Evolutionary conservation across 2,329 filamentous ascomycete species (phyloP).

Genomic region (Penicillium crustosum): DNA sequence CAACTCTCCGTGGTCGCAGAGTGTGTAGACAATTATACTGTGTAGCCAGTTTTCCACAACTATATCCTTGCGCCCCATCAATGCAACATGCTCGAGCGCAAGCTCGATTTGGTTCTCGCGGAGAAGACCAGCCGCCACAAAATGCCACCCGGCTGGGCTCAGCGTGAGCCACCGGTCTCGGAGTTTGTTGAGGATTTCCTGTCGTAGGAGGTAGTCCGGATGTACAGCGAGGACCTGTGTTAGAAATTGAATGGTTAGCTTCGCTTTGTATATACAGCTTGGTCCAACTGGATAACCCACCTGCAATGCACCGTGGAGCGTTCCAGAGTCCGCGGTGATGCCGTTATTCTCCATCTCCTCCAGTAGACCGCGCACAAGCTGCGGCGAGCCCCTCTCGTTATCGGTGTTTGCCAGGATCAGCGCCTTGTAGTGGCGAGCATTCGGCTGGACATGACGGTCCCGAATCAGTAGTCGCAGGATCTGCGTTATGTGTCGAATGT

Average conservation of each 20-base stretch:
- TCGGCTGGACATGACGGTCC: conserved; percentile 38
- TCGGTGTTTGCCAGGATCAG: conserved; percentile 71
- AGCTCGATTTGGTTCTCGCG: conserved; percentile 81
- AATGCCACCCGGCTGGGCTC: conserved; percentile 62
- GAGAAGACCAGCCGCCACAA: conserved; percentile 70
- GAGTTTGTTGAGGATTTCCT: conserved; percentile 64
- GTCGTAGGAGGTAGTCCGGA: conserved; percentile 76
- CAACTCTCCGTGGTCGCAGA: conserved; percentile 70
- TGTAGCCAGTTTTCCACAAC: conserved; percentile 70
- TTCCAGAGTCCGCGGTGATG: conserved; percentile 62
- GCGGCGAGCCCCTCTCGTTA: conserved; percentile 63
- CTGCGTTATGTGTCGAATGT: conserved; percentile 29
- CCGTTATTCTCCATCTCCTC: conserved; percentile 66
- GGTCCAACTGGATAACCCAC: conserved; percentile 40
- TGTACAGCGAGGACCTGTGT: conserved; percentile 71
- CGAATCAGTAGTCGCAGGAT: conserved; percentile 42
- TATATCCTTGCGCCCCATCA: conserved; percentile 60
- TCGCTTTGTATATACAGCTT: background rate
- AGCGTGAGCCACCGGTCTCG: conserved; percentile 68
- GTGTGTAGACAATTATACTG: conserved; percentile 71
- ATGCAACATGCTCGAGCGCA: conserved; percentile 68
- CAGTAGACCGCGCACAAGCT: conserved; percentile 63
- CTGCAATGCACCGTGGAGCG: conserved; percentile 71
- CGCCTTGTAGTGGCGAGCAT: conserved; percentile 62
- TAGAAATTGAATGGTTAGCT: background rate